phyloP scores from a whole-genome alignment of 2,329 filamentous ascomycete species.

The Colletotrichum eremochloae region DNA sequence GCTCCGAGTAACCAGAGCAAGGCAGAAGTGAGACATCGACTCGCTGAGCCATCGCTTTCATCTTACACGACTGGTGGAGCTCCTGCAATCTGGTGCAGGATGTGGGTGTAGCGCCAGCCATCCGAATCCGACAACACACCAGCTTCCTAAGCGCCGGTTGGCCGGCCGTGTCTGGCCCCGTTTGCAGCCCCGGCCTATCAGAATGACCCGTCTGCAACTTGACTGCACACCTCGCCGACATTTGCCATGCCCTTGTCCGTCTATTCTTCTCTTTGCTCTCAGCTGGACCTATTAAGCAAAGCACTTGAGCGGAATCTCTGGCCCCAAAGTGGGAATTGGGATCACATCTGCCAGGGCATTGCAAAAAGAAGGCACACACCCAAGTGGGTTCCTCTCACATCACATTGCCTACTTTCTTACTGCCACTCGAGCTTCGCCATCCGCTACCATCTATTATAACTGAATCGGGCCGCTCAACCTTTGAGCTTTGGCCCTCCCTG shows the following conservation, averaged over 20 bases:
- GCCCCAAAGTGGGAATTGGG: constrained; percentile 29
- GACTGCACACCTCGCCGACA: constrained; percentile 48
- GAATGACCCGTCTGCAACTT: constrained; percentile 48
- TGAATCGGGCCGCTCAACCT: constrained; percentile 39
- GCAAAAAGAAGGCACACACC: constrained; percentile 27
- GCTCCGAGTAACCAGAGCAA: constrained; percentile 51
- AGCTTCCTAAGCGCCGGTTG: constrained; percentile 64
- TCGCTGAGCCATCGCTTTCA: constrained; percentile 57
- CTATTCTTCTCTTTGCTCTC: constrained; percentile 30
- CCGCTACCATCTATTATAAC: constrained; percentile 34
- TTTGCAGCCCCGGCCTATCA: constrained; percentile 59
- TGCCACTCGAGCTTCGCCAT: constrained; percentile 17
- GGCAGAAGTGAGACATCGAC: constrained; percentile 62
- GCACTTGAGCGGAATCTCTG: constrained; percentile 23
- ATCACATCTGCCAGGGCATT: constrained; percentile 11
- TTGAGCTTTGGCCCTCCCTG: constrained; percentile 25
- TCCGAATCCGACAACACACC: constrained; percentile 56
- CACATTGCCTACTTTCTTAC: neutral
- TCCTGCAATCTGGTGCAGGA: constrained; percentile 54
- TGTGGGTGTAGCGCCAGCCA: constrained; percentile 60
- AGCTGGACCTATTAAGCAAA: constrained; percentile 40
- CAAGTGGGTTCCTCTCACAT: constrained; percentile 23
- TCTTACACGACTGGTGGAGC: constrained; percentile 58
- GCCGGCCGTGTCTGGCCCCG: constrained; percentile 49
- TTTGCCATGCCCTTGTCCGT: constrained; percentile 43